phyloP scores from a whole-genome alignment of 2,329 filamentous ascomycete species.

The Cercospora canescens region DNA sequence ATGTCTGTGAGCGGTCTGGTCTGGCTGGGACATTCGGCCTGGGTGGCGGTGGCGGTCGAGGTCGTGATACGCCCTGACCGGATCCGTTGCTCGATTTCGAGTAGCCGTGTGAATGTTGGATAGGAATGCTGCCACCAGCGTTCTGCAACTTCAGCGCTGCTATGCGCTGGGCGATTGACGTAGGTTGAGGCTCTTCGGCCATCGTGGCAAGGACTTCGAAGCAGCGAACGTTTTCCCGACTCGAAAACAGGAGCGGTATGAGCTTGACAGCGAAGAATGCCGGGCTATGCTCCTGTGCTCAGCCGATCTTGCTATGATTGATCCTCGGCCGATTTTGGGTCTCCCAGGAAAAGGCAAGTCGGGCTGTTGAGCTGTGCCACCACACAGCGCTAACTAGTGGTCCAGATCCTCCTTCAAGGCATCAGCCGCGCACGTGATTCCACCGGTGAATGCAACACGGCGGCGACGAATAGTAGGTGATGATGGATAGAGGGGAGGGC shows the following conservation, averaged over 20 bases:
- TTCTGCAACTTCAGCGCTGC: constrained; percentile 50
- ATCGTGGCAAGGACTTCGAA: constrained; percentile 14
- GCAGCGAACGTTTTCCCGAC: background rate
- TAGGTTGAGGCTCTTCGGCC: constrained; percentile 27
- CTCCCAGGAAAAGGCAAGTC: background rate
- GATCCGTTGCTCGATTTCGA: constrained; percentile 23
- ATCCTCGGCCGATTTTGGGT: background rate
- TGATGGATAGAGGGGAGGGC: background rate
- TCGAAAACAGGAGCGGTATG: background rate
- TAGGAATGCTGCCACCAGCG: constrained; percentile 39
- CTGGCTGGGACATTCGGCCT: constrained; percentile 33
- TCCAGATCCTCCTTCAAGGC: background rate
- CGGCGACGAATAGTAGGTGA: background rate
- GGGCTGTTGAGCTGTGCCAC: constrained; percentile 2
- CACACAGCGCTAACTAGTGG: background rate
- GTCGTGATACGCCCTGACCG: constrained; percentile 26
- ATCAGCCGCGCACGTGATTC: background rate
- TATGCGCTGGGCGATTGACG: constrained; percentile 49
- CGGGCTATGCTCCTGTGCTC: background rate
- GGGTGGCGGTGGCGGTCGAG: constrained; percentile 38
- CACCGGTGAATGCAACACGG: background rate
- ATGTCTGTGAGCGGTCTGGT: constrained; percentile 34
- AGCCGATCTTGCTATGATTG: background rate
- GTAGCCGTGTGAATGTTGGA: constrained; percentile 34
- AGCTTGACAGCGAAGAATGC: background rate